Percentiles rank a stretch among this genome's conserved stretches.
phyloP scores from a whole-genome alignment of 768 basidiomycete genomes.

The Collybiopsis confluens region DNA sequence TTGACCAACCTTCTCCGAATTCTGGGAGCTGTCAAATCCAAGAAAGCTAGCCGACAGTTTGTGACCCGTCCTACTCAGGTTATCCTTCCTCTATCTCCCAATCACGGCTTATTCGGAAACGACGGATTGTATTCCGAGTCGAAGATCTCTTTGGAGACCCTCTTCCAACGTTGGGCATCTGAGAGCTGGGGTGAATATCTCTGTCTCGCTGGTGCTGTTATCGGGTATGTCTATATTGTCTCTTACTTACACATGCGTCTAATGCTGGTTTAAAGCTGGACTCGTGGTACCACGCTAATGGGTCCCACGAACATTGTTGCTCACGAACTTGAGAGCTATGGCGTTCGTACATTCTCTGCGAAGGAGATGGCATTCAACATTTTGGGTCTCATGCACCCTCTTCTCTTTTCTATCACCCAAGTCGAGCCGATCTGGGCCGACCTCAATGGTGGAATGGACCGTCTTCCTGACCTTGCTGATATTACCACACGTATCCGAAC shows the following conservation, averaged over 20 bases:
- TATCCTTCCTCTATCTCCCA: conserved; percentile 94
- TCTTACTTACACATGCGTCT: conserved; percentile 1
- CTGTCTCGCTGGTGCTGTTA: conserved; percentile 96
- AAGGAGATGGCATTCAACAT: conserved; percentile 99
- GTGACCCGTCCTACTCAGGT: conserved; percentile 98
- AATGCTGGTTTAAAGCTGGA: conserved; percentile 61
- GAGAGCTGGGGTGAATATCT: conserved; percentile 99
- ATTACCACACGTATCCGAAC: conserved; percentile 84
- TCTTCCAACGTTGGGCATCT: conserved; percentile 97
- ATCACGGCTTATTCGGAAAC: conserved; percentile 96
- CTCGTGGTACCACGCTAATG: conserved; percentile 97
- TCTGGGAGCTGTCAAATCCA: conserved; percentile 94
- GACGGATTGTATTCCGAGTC: conserved; percentile 98
- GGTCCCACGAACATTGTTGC: conserved; percentile 91
- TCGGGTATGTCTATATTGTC: conserved; percentile 59
- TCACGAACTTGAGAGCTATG: conserved; percentile 86
- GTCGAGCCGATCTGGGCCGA: conserved; percentile 99
- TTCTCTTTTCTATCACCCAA: conserved; percentile 98
- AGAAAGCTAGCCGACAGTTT: conserved; percentile 95
- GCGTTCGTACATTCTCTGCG: conserved; percentile 96
- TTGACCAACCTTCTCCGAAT: conserved; percentile 94
- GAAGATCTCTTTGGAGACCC: conserved; percentile 95
- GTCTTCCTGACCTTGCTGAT: conserved; percentile 90
- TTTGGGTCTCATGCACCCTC: conserved; percentile 97
- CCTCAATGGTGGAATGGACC: conserved; percentile 97